These are phyloP conservation scores for Ophiostoma novo-ulmi DNA, from an alignment of 2,329 filamentous ascomycete species.

Conservation along the genomic window DNA sequence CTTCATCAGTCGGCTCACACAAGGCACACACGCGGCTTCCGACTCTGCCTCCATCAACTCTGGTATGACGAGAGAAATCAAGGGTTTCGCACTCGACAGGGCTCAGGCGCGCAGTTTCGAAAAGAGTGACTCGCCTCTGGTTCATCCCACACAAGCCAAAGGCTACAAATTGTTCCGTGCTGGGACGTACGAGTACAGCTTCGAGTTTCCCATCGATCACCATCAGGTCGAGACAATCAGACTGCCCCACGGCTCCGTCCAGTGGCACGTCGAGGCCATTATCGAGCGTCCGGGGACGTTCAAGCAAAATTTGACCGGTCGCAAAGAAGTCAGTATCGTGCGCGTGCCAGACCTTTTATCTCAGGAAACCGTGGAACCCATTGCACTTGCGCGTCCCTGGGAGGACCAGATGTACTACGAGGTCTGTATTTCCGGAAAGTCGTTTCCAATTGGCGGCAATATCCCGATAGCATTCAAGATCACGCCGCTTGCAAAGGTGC, in stretches of 20 bases:
- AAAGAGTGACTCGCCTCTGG: constrained; percentile 61
- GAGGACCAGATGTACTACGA: constrained; percentile 94
- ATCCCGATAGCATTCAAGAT: constrained; percentile 93
- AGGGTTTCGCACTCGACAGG: constrained; percentile 10
- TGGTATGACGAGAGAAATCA: neutral
- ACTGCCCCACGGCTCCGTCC: constrained; percentile 78
- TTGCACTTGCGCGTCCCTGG: constrained; percentile 89
- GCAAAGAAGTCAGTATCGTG: constrained; percentile 76
- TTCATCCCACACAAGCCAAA: constrained; percentile 47
- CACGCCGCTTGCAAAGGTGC: constrained; percentile 86
- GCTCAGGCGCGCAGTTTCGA: constrained; percentile 71
- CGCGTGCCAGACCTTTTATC: constrained; percentile 83
- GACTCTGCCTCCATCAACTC: neutral
- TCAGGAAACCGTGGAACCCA: constrained; percentile 84
- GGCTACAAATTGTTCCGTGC: constrained; percentile 84
- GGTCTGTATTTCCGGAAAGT: constrained; percentile 93
- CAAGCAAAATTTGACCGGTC: constrained; percentile 77
- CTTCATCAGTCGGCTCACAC: neutral
- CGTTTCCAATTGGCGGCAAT: constrained; percentile 79
- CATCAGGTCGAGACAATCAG: constrained; percentile 84
- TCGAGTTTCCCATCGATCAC: constrained; percentile 85
- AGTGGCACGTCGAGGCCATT: constrained; percentile 79
- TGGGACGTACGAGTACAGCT: constrained; percentile 62
- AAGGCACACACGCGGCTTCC: neutral
- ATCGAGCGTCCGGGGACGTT: constrained; percentile 86